Evolutionary conservation across 2,329 filamentous ascomycete genomes (phyloP).

Genomic region (Trichoderma sp.): DNA sequence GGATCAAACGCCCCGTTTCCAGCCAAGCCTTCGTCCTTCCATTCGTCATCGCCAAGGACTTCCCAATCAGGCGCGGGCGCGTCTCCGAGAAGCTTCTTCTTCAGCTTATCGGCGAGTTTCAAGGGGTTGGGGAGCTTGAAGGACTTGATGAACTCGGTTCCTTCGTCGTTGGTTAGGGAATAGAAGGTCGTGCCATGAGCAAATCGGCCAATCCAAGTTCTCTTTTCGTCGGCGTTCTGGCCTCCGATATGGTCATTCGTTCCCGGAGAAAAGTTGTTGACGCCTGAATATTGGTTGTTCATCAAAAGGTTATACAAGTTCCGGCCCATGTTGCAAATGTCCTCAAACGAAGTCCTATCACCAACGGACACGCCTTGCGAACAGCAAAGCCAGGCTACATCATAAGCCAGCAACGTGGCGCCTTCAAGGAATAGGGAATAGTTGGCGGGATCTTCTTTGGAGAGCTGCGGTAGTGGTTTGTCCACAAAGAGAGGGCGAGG

Average conservation of each 20-base stretch:
- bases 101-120: constrained; percentile 75
- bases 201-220: constrained; percentile 65
- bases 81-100: constrained; percentile 71
- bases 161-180: constrained; percentile 65
- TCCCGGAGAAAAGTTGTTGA: constrained; percentile 23
- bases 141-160: constrained; percentile 62
- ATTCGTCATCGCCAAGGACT: constrained; percentile 70
- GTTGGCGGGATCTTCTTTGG: constrained; percentile 72
- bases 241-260: constrained; percentile 26
- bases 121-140: constrained; percentile 73
- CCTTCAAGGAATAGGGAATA: constrained; percentile 86
- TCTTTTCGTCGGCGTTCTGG: constrained; percentile 22
- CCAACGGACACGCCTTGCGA: constrained; percentile 77
- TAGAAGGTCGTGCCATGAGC: constrained; percentile 82
- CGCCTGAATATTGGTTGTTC: constrained; percentile 32
- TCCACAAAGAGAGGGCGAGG: constrained; percentile 78
- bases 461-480: constrained; percentile 67
- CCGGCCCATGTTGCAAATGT: constrained; percentile 81
- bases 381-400: constrained; percentile 88
- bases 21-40: constrained; percentile 56
- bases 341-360: constrained; percentile 69
- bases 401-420: constrained; percentile 80
- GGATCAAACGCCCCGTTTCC: constrained; percentile 19
- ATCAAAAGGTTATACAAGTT: constrained; percentile 69
- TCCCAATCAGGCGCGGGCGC: constrained; percentile 90